These are phyloP conservation scores for Ascosphaera apis DNA, from an alignment of 2,329 filamentous ascomycete genomes.

Conservation along the genomic window DNA sequence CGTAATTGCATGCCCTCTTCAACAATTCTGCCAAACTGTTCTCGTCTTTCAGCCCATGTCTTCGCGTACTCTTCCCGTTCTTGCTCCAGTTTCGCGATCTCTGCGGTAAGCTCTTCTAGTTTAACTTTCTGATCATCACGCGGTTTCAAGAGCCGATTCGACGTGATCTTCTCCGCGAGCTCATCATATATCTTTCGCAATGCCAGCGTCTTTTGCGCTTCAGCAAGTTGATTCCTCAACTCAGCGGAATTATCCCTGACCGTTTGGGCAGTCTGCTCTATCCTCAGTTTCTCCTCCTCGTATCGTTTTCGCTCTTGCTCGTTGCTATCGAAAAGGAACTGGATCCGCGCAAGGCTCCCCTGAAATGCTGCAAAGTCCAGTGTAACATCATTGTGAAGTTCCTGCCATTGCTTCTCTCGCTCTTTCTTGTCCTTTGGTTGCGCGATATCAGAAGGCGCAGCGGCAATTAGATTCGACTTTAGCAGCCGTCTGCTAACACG, in stretches of 20 bases:
- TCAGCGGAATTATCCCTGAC: constrained; percentile 54
- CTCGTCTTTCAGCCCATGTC: constrained; percentile 64
- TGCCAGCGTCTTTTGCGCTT: constrained; percentile 49
- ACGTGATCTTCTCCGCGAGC: constrained; percentile 66
- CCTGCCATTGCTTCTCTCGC: constrained; percentile 32
- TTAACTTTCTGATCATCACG: constrained; percentile 63
- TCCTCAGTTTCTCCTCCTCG: constrained; percentile 53
- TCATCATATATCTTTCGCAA: constrained; percentile 73
- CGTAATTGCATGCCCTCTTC: constrained; percentile 75
- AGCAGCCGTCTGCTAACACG: constrained; percentile 65
- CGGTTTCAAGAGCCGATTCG: constrained; percentile 53
- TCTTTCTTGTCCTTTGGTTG: constrained; percentile 25
- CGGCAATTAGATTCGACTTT: constrained; percentile 38
- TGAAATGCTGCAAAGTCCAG: constrained; percentile 80
- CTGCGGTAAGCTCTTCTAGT: constrained; percentile 60
- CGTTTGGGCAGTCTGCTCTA: constrained; percentile 51
- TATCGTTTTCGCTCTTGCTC: constrained; percentile 65
- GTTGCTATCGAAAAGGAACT: constrained; percentile 69
- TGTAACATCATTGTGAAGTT: constrained; percentile 60
- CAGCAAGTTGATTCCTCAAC: constrained; percentile 52
- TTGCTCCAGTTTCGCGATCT: constrained; percentile 67
- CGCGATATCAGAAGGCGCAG: constrained; percentile 19
- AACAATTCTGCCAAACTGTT: constrained; percentile 73
- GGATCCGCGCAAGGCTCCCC: constrained; percentile 63
- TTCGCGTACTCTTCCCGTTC: constrained; percentile 61